These are phyloP conservation scores for Solanum peruvianum DNA, from an alignment of 257 asterid species.

Conservation along the genomic window DNA sequence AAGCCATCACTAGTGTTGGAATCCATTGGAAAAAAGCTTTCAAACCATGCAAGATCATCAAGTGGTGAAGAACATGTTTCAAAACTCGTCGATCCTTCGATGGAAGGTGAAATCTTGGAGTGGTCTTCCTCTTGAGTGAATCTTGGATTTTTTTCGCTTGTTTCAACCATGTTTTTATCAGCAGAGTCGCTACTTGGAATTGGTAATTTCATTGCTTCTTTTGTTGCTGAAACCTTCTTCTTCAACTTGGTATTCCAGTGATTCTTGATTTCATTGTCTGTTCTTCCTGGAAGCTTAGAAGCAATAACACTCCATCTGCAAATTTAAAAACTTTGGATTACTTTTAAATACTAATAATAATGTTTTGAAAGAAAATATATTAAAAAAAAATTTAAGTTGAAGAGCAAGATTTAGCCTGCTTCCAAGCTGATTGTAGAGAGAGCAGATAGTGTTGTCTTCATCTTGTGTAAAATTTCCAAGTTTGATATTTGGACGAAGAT, in stretches of 20 bases:
- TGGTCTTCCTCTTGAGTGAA: background rate
- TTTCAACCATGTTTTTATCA: slow-evolving; percentile 1
- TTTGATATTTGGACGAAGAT: slow-evolving; percentile 45
- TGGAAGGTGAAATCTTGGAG: background rate
- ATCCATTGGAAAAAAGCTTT: slow-evolving; percentile 4
- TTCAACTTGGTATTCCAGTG: slow-evolving; percentile 51
- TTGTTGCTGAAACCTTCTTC: slow-evolving; percentile 17
- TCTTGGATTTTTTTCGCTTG: background rate
- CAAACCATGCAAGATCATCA: slow-evolving; percentile 1
- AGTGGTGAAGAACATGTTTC: slow-evolving; percentile 9
- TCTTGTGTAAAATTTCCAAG: slow-evolving; percentile 41
- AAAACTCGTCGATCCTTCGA: slow-evolving; percentile 14
- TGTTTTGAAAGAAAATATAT: background rate
- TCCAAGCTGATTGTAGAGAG: slow-evolving; percentile 26
- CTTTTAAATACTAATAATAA: background rate
- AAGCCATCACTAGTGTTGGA: slow-evolving; percentile 4
- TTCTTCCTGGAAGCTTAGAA: slow-evolving; percentile 48
- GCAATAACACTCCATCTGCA: slow-evolving; percentile 49
- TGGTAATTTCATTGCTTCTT: background rate
- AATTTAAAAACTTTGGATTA: background rate
- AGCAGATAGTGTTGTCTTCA: slow-evolving; percentile 29
- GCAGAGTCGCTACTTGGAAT: background rate
- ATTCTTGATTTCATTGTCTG: slow-evolving; percentile 57
- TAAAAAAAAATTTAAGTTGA: background rate
- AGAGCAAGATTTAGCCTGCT: slow-evolving; percentile 29